Percentiles rank a stretch among this genome's conserved stretches.
Conservation (phyloP, 495 filamentous ascomycete genomes). For the Neurospora sp. region DNA sequence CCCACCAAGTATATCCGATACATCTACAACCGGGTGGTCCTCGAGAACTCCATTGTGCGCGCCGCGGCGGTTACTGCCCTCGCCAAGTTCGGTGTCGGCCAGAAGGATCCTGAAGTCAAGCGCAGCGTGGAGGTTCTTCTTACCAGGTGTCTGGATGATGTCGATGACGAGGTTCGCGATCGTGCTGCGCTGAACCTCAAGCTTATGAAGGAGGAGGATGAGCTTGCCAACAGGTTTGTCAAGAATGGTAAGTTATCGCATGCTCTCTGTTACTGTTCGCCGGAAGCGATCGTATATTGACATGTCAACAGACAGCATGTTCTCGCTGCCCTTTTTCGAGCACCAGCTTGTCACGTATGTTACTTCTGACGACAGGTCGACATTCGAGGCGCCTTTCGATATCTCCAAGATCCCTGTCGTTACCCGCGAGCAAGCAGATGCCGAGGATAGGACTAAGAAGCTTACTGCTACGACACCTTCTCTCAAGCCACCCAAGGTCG, state of each 20-base stretch:
- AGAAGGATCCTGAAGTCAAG: constrained; percentile 95
- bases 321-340: constrained; percentile 89
- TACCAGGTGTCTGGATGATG: constrained; percentile 89
- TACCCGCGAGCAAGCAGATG: constrained; percentile 88
- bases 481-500: constrained; percentile 82
- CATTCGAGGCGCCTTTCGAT: constrained; percentile 81
- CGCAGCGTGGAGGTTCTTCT: constrained; percentile 86
- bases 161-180: constrained; percentile 95
- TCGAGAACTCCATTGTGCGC: constrained; percentile 93
- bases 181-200: constrained; percentile 87
- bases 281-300: constrained; percentile 23
- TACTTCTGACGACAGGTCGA: constrained; percentile 74
- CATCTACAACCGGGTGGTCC: constrained; percentile 96
- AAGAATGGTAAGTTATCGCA: constrained; percentile 61
- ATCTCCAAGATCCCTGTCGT: constrained; percentile 86
- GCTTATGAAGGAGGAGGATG: constrained; percentile 80
- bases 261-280: background rate
- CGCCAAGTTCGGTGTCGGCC: constrained; percentile 94
- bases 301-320: constrained; percentile 57
- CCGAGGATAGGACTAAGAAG: constrained; percentile 96
- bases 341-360: constrained; percentile 98
- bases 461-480: constrained; percentile 85
- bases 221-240: constrained; percentile 72
- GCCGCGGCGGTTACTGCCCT: constrained; percentile 92
- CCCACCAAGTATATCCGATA: constrained; percentile 99